A percentile compares a stretch with the other conserved stretches of the same genome.
Evolutionary conservation across 73 alveolate species (phyloP).

Genomic region (Tetrahymena malaccensis): DNA sequence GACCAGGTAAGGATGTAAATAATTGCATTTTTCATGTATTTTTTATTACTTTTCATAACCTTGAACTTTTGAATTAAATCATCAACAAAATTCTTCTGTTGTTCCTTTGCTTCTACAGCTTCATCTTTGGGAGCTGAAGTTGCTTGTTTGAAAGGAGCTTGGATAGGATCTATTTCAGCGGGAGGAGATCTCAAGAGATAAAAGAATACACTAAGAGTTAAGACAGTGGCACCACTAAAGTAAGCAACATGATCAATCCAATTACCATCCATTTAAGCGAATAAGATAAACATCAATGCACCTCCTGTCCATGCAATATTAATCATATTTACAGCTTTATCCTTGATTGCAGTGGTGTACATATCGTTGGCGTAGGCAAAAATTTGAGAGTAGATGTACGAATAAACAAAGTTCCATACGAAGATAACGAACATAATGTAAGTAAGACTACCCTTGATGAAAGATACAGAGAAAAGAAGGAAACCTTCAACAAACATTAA

Average conservation of each 20-base stretch:
- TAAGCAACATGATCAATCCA: not conserved
- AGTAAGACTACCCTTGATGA: not conserved
- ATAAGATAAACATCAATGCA: not conserved
- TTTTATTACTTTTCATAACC: not conserved
- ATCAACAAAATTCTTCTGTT: not conserved
- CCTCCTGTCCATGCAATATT: not conserved
- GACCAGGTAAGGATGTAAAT: not conserved
- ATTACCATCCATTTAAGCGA: not conserved
- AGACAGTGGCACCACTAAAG: not conserved
- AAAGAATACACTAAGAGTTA: not conserved
- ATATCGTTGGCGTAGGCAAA: not conserved
- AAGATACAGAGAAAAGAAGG: not conserved
- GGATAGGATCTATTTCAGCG: not conserved
- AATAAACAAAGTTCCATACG: not conserved
- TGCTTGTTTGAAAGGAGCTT: not conserved
- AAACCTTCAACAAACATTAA: not conserved
- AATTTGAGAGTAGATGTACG: not conserved
- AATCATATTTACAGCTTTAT: not conserved
- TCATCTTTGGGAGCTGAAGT: not conserved
- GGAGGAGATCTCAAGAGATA: not conserved
- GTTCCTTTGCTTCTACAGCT: not conserved
- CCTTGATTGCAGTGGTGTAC: not conserved
- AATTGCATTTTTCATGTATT: not conserved
- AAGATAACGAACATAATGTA: not conserved
- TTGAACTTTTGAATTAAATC: not conserved